Percentiles rank a stretch among this genome's conserved stretches.
These are phyloP conservation scores for Globisporangium spinosum DNA, from an alignment of 352 stramenopile species.

Conservation along the genomic window DNA sequence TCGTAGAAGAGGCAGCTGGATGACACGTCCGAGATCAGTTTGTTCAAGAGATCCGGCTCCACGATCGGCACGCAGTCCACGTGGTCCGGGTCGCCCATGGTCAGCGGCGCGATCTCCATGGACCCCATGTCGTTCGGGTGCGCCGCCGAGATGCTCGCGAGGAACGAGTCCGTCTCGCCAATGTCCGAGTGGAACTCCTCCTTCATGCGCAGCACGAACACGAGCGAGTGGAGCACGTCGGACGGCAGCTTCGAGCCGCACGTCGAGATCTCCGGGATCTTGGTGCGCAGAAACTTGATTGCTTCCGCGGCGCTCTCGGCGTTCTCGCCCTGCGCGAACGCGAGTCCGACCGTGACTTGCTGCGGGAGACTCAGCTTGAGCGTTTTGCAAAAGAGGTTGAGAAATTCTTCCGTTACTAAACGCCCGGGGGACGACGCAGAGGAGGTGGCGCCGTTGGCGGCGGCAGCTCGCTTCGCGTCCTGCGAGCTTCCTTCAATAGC, in stretches of 20 bases:
- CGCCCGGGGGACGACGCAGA: slow-evolving; percentile 18
- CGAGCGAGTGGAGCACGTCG: slow-evolving; percentile 78
- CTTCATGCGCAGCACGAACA: slow-evolving; percentile 81
- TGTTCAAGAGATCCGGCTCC: slow-evolving; percentile 62
- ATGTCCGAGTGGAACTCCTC: slow-evolving; percentile 70
- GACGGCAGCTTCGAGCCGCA: slow-evolving; percentile 79
- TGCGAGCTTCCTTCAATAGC: slow-evolving; percentile 65
- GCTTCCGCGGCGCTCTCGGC: slow-evolving; percentile 49
- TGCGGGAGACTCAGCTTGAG: slow-evolving; percentile 86
- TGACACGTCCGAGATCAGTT: slow-evolving; percentile 78
- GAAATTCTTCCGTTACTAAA: slow-evolving; percentile 76
- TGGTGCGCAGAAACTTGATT: slow-evolving; percentile 74
- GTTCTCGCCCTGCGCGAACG: slow-evolving; percentile 78
- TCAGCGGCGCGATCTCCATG: slow-evolving; percentile 83
- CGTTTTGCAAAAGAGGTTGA: slow-evolving; percentile 69
- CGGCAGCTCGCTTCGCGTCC: slow-evolving; percentile 26
- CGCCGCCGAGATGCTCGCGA: slow-evolving; percentile 81
- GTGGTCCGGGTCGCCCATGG: slow-evolving; percentile 81
- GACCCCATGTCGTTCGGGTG: slow-evolving; percentile 85
- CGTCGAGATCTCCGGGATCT: slow-evolving; percentile 82
- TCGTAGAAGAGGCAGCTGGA: slow-evolving; percentile 86
- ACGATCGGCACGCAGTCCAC: slow-evolving; percentile 70
- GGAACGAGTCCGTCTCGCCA: slow-evolving; percentile 80
- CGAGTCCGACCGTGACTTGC: slow-evolving; percentile 79
- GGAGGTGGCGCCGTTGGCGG: slow-evolving; percentile 14